Base-by-base conservation (phyloP, 139 green algal species). In the Chlamydomonas incerta region DNA sequence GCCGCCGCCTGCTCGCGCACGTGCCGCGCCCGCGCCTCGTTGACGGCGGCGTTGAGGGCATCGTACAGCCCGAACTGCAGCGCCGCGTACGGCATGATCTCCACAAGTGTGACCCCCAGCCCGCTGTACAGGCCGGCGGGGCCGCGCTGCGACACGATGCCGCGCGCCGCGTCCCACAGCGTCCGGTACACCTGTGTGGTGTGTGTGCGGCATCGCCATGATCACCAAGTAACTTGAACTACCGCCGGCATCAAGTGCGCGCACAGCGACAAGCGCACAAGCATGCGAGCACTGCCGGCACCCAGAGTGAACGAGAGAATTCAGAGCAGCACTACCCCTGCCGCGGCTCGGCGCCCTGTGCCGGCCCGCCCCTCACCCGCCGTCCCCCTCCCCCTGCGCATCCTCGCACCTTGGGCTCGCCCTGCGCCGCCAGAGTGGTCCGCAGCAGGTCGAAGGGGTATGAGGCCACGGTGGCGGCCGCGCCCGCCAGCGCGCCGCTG, bases 361-460 rank as follows among this genome's bases (percentile, higher is more conserved):
- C 41, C 41, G 41, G 6, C 5, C 41, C 41, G 41, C 41, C 5
- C 41, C 41, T 5, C 41, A 50, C 41, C 41, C 41, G 6, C 5
- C 41, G 6, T 5, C 41, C 5, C 41, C 41, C 41, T 8, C 5
- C 31, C 14, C 74, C 74, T 15, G 2, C 55, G 20, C 28, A 20
- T 1, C 26, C 26, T 9, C 75, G 3, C 66, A 96, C 95, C 91
- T 95, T 96, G 29, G 98, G 98, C 74, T 98, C 93, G 10, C 98
- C 98, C 90, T 99, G 98, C 0, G 96, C 97, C 52, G 98, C 98
- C 63, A 99, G 87, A 1, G 95, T 98, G 23, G 98, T 99, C 26
- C 98, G 90, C 71, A 99, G 94, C n/a, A 99, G 89, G 91, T 99
- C 98, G 87, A 99, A 99, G n/a, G 98, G 98, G 88, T 99, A 99